phyloP scores from a whole-genome alignment of 2,329 filamentous ascomycete genomes.

The Aspergillus calidoustus region DNA sequence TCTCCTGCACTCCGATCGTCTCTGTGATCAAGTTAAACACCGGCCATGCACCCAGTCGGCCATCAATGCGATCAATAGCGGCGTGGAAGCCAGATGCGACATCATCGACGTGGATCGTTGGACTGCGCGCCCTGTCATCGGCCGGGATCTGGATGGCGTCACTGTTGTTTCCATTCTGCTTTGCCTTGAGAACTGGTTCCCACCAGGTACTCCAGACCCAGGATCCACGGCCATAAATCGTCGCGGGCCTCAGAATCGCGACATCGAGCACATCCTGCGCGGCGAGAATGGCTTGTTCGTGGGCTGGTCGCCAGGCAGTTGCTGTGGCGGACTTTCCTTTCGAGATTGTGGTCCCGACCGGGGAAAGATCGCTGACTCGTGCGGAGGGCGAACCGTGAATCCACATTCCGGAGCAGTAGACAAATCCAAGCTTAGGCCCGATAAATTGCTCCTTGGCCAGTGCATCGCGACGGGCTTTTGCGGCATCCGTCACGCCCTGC shows the following conservation, averaged over 20 bases:
- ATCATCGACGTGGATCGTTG: constrained; percentile 38
- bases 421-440: constrained; percentile 43
- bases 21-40: constrained; percentile 44
- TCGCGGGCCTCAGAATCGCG: neutral
- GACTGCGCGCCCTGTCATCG: neutral
- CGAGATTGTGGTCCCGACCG: neutral
- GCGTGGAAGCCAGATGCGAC: constrained; percentile 37
- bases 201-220: constrained; percentile 3
- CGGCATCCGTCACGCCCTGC: constrained; percentile 23
- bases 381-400: constrained; percentile 38
- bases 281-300: constrained; percentile 1
- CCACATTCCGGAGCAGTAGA: constrained; percentile 46
- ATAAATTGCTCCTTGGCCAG: constrained; percentile 13
- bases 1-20: constrained; percentile 29
- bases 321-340: neutral
- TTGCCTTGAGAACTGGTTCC: neutral
- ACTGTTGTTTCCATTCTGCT: too few species aligned
- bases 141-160: neutral
- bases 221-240: neutral
- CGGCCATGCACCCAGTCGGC: constrained; percentile 37
- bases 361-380: constrained; percentile 25
- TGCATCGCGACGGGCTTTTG: neutral
- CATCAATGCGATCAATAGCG: constrained; percentile 40
- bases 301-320: neutral
- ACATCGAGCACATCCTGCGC: neutral